Base-by-base conservation (phyloP, 202 grass and related monocot species). In the Zoysia matrella region DNA sequence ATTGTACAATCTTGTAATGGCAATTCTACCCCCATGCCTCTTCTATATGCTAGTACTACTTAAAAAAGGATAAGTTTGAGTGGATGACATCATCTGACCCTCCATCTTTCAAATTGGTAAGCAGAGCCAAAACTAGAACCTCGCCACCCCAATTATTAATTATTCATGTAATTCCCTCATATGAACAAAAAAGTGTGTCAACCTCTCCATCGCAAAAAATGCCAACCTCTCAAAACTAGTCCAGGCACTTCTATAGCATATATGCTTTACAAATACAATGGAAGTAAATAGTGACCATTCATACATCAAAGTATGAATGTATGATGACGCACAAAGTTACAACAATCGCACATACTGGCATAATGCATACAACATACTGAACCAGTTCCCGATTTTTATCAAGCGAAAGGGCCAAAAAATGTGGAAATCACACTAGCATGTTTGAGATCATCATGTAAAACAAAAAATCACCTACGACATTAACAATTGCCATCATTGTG, bases 361-460 rank as follows among this genome's bases (percentile, higher is more conserved):
- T 57, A 57, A 57, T 57, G 47, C 15, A 48, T 69, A 50, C 6
- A 70, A 70, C 47, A 49, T 71, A 36, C 10, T 51, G 11, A 16
- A 43, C n/a, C 6, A 12, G 18, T 51, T 71, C 18, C 51, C 12
- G 56, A 58, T 80, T 65, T 18, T 30, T 6, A 47, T 47, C 11
- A 56, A 69, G 62, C 43, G 50, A 42, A 75, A 60, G 18, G 60
- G n/a, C 43, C 7, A 65, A 78, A 42, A 65, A 83, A 66, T 12
- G 1, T 4, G 51, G 61, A 1, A 69, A 69, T 60, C 3, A 10
- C 60, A 77, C 8, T 50, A 39, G 6, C 8, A 70, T 71, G 55
- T 52, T 52, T 11, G 22, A 62, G 13, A 46, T 42, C 46, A 4
- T 62, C 67, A 42, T 0, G 44, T 52, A 72, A 7, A 15, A 50